Conservation (phyloP, 495 filamentous ascomycete genomes). For the Penicillium herquei region DNA sequence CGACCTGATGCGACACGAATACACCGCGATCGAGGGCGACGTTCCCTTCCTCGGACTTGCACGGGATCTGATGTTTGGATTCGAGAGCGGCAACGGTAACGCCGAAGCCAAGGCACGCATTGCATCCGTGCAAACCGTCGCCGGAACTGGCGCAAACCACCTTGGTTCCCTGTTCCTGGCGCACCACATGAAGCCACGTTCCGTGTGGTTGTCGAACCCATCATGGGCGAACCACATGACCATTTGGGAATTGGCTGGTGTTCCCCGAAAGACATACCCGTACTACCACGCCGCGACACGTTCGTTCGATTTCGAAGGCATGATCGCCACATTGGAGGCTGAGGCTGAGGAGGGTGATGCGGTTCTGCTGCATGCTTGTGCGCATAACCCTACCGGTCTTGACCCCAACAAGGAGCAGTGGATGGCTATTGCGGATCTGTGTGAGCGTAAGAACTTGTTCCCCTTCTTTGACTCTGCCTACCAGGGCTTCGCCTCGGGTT, state of each 20-base stretch:
- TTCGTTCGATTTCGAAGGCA: conserved; percentile 47
- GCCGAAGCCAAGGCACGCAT: conserved; percentile 38
- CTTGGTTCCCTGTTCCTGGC: conserved; percentile 84
- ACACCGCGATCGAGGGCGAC: conserved; percentile 49
- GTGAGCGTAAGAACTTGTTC: conserved; percentile 50
- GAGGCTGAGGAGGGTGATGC: conserved; percentile 43
- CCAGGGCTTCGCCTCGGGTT: conserved; percentile 57
- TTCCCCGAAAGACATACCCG: conserved; percentile 46
- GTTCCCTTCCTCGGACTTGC: conserved; percentile 41
- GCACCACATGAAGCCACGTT: conserved; percentile 43
- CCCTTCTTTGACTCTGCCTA: conserved; percentile 59
- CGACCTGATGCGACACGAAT: conserved; percentile 46
- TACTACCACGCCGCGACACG: conserved; percentile 47
- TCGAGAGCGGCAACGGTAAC: conserved; percentile 30
- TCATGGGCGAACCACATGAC: conserved; percentile 53
- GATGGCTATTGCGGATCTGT: conserved; percentile 50
- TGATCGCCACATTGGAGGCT: conserved; percentile 45
- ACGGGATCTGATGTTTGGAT: conserved; percentile 48
- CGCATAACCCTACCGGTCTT: conserved; percentile 56
- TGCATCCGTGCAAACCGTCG: conserved; percentile 70
- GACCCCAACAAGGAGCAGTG: conserved; percentile 55
- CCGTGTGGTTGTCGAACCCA: conserved; percentile 48
- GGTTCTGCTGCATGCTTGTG: conserved; percentile 53
- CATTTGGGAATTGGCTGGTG: conserved; percentile 45
- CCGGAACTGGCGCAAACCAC: conserved; percentile 89